Evolutionary conservation across 192 early-diverging fungal species (phyloP).

Genomic region (Chytriomyces sp.): DNA sequence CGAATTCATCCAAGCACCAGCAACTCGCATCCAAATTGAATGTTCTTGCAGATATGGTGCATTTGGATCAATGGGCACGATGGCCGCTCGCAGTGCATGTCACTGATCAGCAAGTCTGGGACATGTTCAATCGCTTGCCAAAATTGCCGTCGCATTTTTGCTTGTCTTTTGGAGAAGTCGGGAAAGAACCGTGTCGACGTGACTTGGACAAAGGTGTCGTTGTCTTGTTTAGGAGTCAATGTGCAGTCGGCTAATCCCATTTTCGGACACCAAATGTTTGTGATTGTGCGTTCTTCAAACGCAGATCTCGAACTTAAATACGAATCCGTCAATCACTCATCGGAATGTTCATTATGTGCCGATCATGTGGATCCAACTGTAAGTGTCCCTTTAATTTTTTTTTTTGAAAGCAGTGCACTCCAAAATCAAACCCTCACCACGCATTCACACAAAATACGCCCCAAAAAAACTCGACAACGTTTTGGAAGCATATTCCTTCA

Average conservation of each 20-base stretch:
- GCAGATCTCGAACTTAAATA: neutral
- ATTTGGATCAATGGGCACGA: constrained; percentile 40
- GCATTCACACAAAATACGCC: neutral
- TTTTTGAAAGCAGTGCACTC: no score
- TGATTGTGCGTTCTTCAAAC: neutral
- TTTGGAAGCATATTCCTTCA: neutral
- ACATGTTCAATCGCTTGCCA: constrained; percentile 23
- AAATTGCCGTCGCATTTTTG: neutral
- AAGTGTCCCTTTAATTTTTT: neutral
- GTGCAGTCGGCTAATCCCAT: neutral
- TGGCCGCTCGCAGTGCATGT: constrained; percentile 34
- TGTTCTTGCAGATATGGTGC: constrained; percentile 46
- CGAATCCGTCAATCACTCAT: neutral
- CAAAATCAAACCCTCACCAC: neutral
- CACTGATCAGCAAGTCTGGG: constrained; percentile 3
- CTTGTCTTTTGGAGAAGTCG: constrained; percentile 29
- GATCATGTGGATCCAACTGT: constrained; percentile 16
- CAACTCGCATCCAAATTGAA: constrained; percentile 39
- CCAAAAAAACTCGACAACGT: neutral
- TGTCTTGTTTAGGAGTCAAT: neutral
- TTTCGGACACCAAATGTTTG: neutral
- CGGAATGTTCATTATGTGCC: constrained; percentile 3
- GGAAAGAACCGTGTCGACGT: constrained; percentile 7
- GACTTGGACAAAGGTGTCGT: constrained; percentile 9
- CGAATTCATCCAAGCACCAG: constrained; percentile 26